Percentiles rank a stretch among this genome's conserved stretches.
These are phyloP conservation scores for Cyclospora cayetanensis DNA, from an alignment of 169 alveolate species.

Conservation along the genomic window DNA sequence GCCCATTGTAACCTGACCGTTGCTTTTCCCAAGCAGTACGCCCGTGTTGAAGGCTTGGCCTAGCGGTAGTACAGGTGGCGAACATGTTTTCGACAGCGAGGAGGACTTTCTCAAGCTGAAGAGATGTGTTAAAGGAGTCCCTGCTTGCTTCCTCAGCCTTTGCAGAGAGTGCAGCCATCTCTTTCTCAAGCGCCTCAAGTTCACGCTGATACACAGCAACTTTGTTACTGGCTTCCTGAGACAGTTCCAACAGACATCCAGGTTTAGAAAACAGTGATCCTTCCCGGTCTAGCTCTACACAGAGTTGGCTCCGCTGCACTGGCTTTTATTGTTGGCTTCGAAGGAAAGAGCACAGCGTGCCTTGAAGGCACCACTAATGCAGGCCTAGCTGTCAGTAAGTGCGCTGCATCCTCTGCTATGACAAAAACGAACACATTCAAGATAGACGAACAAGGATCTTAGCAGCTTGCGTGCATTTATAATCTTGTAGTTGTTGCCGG, in stretches of 20 bases:
- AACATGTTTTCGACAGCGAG: slow-evolving; percentile 44
- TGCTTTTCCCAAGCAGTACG: slow-evolving; percentile 44
- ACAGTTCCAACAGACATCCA: neutral
- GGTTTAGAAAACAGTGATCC: too few species aligned
- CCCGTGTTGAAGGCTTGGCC: slow-evolving; percentile 48
- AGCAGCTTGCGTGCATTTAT: slow-evolving; percentile 20
- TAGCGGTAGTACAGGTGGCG: slow-evolving; percentile 27
- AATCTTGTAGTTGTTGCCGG: slow-evolving; percentile 29
- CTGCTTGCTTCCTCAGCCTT: slow-evolving; percentile 38
- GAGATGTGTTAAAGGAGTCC: slow-evolving; percentile 20
- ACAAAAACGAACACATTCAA: too few species aligned
- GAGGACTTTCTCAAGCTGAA: slow-evolving; percentile 38
- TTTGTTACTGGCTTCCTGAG: slow-evolving; percentile 49
- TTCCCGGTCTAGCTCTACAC: too few species aligned
- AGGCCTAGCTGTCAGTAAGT: too few species aligned
- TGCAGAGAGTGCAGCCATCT: slow-evolving; percentile 22
- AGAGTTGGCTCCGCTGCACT: too few species aligned
- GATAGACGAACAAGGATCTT: slow-evolving; percentile 47
- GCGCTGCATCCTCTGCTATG: too few species aligned
- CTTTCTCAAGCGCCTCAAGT: slow-evolving; percentile 26
- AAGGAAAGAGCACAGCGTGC: too few species aligned
- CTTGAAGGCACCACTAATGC: too few species aligned
- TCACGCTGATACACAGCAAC: slow-evolving; percentile 51
- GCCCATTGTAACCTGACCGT: too few species aligned
- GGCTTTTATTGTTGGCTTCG: too few species aligned